Base-by-base conservation (phyloP, 2,329 filamentous ascomycete genomes). In the Claviceps maximensis region DNA sequence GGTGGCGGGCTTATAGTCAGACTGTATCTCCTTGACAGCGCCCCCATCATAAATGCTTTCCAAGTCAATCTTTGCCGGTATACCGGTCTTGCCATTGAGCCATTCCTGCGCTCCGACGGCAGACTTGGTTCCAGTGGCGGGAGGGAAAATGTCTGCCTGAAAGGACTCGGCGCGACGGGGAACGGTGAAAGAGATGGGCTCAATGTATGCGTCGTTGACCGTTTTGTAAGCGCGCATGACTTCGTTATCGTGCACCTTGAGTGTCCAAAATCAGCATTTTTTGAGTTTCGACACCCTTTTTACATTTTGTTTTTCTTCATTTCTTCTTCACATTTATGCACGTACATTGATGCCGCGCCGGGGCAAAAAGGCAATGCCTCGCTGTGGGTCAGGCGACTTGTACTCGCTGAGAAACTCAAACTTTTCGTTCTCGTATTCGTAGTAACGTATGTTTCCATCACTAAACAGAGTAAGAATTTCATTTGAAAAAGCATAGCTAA, bases 361-460 rank as follows among this genome's bases (percentile, higher is more conserved):
- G 51, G 93, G 93, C 66, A 97, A 71, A 70, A 98, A 97, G 36
- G 89, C 93, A 62, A 98, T 79, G 62, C 93, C 93, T 66, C 93
- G 83, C 73, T 98, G 93, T 33, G 93, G 91, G 59, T 98, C 93
- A 41, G 77, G 75, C n/a, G 93, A 97, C 72, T 96, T 95, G 78
- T 97, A 93, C 69, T 97, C 91, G 58, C 89, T 94, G 52, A 98
- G 75, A 70, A 87, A 95, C 71, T 98, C 91, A 66, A 98, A 96
- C 71, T 96, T 96, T 77, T 97, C 91, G 71, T 97, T 95, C 67
- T 94, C 87, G 65, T 94, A 95, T 71, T 98, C 93, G 69, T 87
- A 98, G 77, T 98, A 98, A 58, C 93, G 90, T 65, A 98, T 98
- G 71, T 98, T 98, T 64, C 93, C 93, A 66, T 98, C 93, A 70